Conservation (phyloP, 176 grass and related monocot species). For the Eleusine coracana region DNA sequence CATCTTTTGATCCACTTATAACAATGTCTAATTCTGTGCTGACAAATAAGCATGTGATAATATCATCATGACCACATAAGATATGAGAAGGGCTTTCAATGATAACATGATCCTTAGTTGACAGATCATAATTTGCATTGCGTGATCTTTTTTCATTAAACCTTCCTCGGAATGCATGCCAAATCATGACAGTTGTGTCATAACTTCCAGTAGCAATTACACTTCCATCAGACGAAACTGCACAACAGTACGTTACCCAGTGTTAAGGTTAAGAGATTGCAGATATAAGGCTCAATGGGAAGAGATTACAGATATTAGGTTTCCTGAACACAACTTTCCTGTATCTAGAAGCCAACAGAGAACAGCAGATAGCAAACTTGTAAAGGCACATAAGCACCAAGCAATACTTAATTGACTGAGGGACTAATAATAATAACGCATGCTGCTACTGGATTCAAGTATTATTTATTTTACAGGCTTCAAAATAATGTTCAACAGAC, state of each 20-base stretch:
- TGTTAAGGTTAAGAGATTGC: constrained; percentile 6
- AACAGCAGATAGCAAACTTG: neutral
- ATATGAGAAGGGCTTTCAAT: constrained; percentile 87
- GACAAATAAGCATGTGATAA: constrained; percentile 97
- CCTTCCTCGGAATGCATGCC: constrained; percentile 79
- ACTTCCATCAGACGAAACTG: constrained; percentile 86
- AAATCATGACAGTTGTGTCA: constrained; percentile 96
- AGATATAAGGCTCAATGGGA: neutral
- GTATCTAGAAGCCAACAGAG: neutral
- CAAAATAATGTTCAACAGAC: neutral
- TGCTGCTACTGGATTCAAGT: neutral
- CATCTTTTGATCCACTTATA: constrained; percentile 96
- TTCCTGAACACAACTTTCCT: constrained; percentile 9
- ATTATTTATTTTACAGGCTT: neutral
- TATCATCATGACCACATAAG: constrained; percentile 94
- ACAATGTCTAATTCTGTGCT: constrained; percentile 94
- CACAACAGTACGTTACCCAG: constrained; percentile 37
- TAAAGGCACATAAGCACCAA: neutral
- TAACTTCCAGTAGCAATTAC: constrained; percentile 94
- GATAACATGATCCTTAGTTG: constrained; percentile 83
- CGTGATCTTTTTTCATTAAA: constrained; percentile 65
- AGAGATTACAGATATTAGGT: constrained; percentile 4
- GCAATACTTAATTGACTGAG: neutral
- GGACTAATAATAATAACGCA: constrained; percentile 11
- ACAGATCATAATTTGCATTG: constrained; percentile 59